Percentiles rank a stretch among this genome's conserved stretches.
Evolutionary conservation across 1,284 basidiomycete species (phyloP).

Genomic region (Leccinum pseudoinsigne): DNA sequence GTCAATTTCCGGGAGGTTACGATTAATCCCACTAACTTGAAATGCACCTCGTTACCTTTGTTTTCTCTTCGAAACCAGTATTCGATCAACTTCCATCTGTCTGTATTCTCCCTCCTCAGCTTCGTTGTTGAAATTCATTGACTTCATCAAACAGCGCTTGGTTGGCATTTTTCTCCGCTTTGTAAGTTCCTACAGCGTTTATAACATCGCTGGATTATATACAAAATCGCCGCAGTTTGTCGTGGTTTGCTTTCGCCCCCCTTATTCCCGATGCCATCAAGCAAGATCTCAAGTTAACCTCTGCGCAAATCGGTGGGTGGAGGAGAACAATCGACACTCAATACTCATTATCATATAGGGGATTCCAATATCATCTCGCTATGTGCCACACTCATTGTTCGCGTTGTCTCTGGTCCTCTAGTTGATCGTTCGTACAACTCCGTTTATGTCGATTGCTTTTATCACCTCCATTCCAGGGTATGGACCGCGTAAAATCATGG

Average conservation of each 20-base stretch:
- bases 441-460: not conserved
- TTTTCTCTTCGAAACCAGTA: conserved; percentile 55
- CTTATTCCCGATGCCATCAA: conserved; percentile 63
- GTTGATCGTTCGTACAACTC: conserved; percentile 47
- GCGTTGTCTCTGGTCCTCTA: conserved; percentile 53
- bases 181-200: conserved; percentile 22
- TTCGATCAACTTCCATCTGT: conserved; percentile 52
- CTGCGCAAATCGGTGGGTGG: conserved; percentile 41
- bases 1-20: conserved; percentile 21
- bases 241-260: conserved; percentile 70
- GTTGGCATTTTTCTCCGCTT: conserved; percentile 47
- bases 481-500: conserved; percentile 65
- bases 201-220: not conserved
- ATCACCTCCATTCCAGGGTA: conserved; percentile 31
- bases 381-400: conserved; percentile 54
- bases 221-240: conserved; percentile 37
- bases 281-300: conserved; percentile 51
- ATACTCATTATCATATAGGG: conserved; percentile 24
- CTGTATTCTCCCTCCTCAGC: conserved; percentile 12
- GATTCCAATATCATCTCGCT: conserved; percentile 64
- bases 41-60: conserved; percentile 56
- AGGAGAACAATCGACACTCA: not conserved
- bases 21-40: conserved; percentile 55
- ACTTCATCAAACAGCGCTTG: conserved; percentile 37
- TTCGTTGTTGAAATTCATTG: not conserved